These are phyloP conservation scores for Tricholoma furcatifolium DNA, from an alignment of 768 basidiomycete species.

Conservation along the genomic window DNA sequence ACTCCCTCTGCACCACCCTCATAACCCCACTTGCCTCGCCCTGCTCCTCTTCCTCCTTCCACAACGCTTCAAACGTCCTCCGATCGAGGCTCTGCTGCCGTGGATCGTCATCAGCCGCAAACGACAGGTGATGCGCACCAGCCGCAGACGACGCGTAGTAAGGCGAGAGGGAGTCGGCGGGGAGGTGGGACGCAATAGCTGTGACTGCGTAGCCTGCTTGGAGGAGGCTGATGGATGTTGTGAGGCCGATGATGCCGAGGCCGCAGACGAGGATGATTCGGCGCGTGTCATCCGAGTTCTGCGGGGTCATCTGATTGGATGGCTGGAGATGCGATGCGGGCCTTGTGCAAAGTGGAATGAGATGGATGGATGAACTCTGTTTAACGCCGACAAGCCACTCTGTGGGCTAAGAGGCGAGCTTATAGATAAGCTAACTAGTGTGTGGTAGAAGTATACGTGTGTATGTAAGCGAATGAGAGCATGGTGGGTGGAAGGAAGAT, in stretches of 20 bases:
- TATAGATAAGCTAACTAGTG: too few relatives aligned
- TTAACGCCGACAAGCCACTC: too few relatives aligned
- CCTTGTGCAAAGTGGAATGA: too few relatives aligned
- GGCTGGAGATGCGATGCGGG: too few relatives aligned
- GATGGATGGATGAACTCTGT: too few relatives aligned
- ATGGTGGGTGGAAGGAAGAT: too few relatives aligned
- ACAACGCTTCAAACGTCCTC: conserved; percentile 14
- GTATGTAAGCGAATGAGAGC: too few relatives aligned
- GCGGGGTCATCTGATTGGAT: too few relatives aligned
- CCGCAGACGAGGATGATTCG: conserved; percentile 12
- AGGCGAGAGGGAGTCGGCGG: conserved; percentile 12
- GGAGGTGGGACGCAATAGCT: conserved; percentile 11
- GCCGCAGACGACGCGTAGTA: conserved; percentile 14
- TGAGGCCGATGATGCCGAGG: conserved; percentile 14
- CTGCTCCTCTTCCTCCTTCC: conserved; percentile 17
- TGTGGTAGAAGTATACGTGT: too few relatives aligned
- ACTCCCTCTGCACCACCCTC: conserved; percentile 12
- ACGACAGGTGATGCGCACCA: conserved; percentile 17
- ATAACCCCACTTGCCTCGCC: conserved; percentile 8
- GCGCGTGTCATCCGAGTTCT: too few relatives aligned
- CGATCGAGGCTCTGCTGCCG: conserved; percentile 12
- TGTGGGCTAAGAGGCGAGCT: too few relatives aligned
- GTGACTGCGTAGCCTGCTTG: conserved; percentile 11
- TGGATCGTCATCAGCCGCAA: conserved; percentile 15
- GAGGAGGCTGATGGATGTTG: conserved; percentile 10